Base-by-base conservation (phyloP, 75 land plant species). In the Picea sitchensis region DNA sequence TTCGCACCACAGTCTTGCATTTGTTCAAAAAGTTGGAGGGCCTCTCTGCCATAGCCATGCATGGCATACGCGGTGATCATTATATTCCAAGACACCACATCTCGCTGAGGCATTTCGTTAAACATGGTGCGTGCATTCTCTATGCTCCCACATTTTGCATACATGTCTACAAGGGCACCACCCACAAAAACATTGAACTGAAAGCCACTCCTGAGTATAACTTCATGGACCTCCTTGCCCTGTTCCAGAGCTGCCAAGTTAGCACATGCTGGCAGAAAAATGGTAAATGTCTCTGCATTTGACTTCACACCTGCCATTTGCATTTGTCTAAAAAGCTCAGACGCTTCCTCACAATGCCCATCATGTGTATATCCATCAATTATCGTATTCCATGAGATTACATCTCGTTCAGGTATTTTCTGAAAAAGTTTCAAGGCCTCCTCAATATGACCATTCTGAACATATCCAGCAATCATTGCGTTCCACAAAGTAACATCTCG, bases 401-500 rank as follows among this genome's bases (percentile, higher is more conserved):
- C 44, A 41, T 41, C 44, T 41, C 44, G 44, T 41, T 41, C 44
- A 41, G 44, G 44, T 5, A 41, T 41, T 41, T 41, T 41, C 44
- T 41, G 44, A 41, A 41, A 41, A 54, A 86, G 47, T 18, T 77
- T 23, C 34, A 61, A n/a, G 21, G 80, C 81, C 44, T 73, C 51
- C 76, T 51, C 51, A 56, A 1, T 56, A 57, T 56, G 38, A 44
- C 85, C 88, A 57, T 62, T 51, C n/a, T 83, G 90, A 58, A 82
- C 80, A 69, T 47, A 78, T 7, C 85, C 88, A 20, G 56, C 38
- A 38, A 87, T 76, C 59, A 81, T 41, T 21, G 83, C 58, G 76
- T 81, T 87, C 85, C 88, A 87, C 41, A 85, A 60, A 26, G 83
- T 73, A 13, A 78, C 17, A 63, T 87, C 88, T 51, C n/a, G 80